Percentiles rank a stretch among this genome's conserved stretches.
These are phyloP conservation scores for Kitagawia praeruptora DNA, from an alignment of 129 eudicot genomes.

Conservation along the genomic window DNA sequence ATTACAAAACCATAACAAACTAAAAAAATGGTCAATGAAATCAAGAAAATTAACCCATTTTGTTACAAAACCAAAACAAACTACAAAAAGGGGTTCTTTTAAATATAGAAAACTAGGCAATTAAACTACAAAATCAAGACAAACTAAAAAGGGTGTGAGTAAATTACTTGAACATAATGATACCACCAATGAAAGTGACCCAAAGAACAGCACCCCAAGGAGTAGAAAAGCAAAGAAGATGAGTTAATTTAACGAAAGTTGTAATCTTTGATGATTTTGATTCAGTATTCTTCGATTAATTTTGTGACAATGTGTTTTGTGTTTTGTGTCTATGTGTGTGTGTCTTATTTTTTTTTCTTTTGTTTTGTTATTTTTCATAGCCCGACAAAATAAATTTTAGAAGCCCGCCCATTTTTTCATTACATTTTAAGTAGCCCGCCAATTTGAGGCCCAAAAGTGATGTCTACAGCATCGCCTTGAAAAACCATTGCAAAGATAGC, in stretches of 20 bases:
- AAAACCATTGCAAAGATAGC: too few species aligned
- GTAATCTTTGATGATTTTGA: slow-evolving; percentile 54
- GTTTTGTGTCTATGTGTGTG: too few species aligned
- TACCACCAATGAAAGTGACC: slow-evolving; percentile 99
- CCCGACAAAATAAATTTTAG: too few species aligned
- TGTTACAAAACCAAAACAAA: not conserved
- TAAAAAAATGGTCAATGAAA: too few species aligned
- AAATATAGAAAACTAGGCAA: not conserved
- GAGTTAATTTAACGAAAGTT: slow-evolving; percentile 57
- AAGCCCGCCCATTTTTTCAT: too few species aligned
- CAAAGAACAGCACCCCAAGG: slow-evolving; percentile 98
- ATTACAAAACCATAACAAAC: not conserved
- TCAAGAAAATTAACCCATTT: not conserved
- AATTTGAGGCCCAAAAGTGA: too few species aligned
- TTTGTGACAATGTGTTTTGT: too few species aligned
- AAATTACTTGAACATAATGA: slow-evolving; percentile 88
- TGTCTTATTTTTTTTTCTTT: too few species aligned
- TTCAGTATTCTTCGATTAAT: slow-evolving; percentile 11
- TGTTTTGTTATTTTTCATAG: too few species aligned
- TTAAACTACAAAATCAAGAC: not conserved
- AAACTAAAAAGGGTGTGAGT: not conserved
- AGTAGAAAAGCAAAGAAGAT: slow-evolving; percentile 83
- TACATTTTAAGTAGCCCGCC: too few species aligned
- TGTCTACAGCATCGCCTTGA: too few species aligned
- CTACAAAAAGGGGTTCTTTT: not conserved